Evolutionary conservation across 1,284 basidiomycete species (phyloP).

Genomic region (Pseudozyma flocculosa): DNA sequence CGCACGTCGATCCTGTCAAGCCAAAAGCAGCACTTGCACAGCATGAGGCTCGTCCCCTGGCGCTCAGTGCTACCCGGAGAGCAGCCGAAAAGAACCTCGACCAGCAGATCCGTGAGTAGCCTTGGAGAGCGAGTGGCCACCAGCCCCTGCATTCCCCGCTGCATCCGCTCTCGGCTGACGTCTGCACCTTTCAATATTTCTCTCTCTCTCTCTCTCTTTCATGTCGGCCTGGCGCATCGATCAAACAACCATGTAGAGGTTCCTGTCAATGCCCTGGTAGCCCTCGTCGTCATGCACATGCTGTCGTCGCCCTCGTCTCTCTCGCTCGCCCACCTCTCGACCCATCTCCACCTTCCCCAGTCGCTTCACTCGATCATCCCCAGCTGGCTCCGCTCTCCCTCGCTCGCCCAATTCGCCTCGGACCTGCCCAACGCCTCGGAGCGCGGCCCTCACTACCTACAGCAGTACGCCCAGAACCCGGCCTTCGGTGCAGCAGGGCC

Average conservation of each 20-base stretch:
- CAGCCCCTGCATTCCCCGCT: too few species aligned
- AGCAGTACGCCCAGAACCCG: slow-evolving; percentile 9
- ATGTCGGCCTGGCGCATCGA: background rate
- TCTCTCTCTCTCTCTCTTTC: slow-evolving; percentile 2
- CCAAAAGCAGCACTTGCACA: too few species aligned
- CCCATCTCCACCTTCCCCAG: slow-evolving; percentile 36
- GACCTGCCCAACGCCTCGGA: slow-evolving; percentile 46
- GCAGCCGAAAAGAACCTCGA: background rate
- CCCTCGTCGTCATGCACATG: slow-evolving; percentile 41
- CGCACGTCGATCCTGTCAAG: too few species aligned
- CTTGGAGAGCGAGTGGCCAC: too few species aligned
- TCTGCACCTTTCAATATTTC: background rate
- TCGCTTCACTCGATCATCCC: slow-evolving; percentile 42
- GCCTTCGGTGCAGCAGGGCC: slow-evolving; percentile 23
- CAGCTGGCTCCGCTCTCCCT: slow-evolving; percentile 37
- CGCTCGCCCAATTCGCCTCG: slow-evolving; percentile 35
- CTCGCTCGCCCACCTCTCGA: slow-evolving; percentile 38
- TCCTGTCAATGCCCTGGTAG: slow-evolving; percentile 34
- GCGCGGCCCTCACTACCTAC: slow-evolving; percentile 10
- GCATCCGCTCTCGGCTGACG: too few species aligned
- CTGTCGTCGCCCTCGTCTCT: slow-evolving; percentile 46
- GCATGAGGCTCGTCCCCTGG: too few species aligned
- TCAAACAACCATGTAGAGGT: slow-evolving; percentile 1
- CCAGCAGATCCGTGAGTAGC: background rate
- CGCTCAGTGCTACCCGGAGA: background rate